These are phyloP conservation scores for Talaromyces sp. DNA, from an alignment of 2,329 filamentous ascomycete species.

Conservation along the genomic window DNA sequence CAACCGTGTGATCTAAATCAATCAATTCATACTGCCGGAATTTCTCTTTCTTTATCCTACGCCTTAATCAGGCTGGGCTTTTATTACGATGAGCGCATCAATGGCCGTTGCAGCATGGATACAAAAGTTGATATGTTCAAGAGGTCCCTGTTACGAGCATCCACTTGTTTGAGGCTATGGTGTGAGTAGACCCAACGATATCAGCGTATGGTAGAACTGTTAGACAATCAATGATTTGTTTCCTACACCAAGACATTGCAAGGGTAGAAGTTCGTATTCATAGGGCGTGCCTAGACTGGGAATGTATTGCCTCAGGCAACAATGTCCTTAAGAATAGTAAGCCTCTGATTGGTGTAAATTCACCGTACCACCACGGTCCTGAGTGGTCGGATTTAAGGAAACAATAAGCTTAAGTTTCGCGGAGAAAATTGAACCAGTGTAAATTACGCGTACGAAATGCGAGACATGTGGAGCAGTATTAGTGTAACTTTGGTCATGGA, in stretches of 20 bases:
- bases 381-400: slow-evolving; percentile 6
- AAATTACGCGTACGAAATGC: background rate
- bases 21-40: too few species aligned
- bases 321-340: background rate
- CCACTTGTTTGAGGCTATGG: too few species aligned
- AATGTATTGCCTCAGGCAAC: background rate
- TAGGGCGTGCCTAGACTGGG: background rate
- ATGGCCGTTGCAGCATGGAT: background rate
- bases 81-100: background rate
- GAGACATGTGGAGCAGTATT: background rate
- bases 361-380: background rate
- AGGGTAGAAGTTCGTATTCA: too few species aligned
- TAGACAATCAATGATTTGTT: too few species aligned
- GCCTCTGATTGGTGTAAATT: background rate
- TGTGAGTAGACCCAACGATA: background rate
- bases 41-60: too few species aligned
- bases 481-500: background rate
- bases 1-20: too few species aligned
- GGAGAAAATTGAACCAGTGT: background rate
- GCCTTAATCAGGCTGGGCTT: background rate
- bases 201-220: background rate
- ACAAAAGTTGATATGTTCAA: background rate
- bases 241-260: too few species aligned
- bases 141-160: background rate
- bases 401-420: background rate